Evolutionary conservation across 164 flowering plant genomes (phyloP), one percentile per base, ranked within the genome.

Genomic region (Cinnamomum chago): DNA sequence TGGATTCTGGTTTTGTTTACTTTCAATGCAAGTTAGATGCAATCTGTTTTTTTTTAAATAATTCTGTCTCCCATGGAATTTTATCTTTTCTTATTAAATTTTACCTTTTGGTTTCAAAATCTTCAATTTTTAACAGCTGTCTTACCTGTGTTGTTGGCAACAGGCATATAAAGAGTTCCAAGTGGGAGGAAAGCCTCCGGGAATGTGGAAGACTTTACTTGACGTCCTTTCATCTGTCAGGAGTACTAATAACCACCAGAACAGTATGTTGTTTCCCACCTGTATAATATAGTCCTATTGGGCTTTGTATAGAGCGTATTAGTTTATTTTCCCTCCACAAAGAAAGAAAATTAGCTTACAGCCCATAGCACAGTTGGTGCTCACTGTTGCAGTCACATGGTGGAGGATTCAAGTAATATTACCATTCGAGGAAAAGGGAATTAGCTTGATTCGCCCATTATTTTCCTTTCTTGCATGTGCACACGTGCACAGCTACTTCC

Each of bases 111-210:
- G 60, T 55, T 55, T 15, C n/a, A 55, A 17, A 24, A 22, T 50
- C 13, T 14, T 28, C 58, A 14, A 58, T 47, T 15, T 6, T 52
- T 28, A 5, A 17, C 9, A 17, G 13, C 28, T 70, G 23, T 51
- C 24, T 27, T 66, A n/a, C 71, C 10, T 66, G 3, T 30, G 24
- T 18, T 55, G 15, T 75, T 33, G 47, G 24, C 5, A 50, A 71
- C 76, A 95, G 98, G 98, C 99, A 65, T 96, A 90, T 74, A 95
- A 92, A 80, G 91, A 77, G 76, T 74, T 82, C 27, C 82, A 85
- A 71, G 73, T 13, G 70, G 88, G 89, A 65, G 78, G 70, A 73
- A 94, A 90, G 86, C 95, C 97, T 80, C 93, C 97, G 55, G 99
- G 99, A 72, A 94, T 96, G 28, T 78, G 76, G 85, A 86, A 86